These are phyloP conservation scores for Tremellales sp. DNA, from an alignment of 1,284 basidiomycete species.

Conservation along the genomic window DNA sequence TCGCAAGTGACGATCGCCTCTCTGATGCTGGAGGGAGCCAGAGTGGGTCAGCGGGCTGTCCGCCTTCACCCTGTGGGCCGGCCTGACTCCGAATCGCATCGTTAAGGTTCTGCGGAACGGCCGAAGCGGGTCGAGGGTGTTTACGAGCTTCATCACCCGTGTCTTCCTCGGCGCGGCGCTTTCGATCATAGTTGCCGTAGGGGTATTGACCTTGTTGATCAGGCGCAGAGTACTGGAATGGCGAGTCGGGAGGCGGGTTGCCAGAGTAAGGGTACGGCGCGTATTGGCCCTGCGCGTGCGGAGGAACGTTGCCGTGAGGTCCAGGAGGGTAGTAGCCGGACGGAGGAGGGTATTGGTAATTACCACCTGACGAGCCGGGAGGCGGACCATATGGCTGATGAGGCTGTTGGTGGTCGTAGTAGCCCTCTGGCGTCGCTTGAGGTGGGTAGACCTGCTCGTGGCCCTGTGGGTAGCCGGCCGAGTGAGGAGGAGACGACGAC, in stretches of 20 bases:
- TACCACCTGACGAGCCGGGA: constrained; percentile 4
- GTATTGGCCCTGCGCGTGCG: constrained; percentile 8
- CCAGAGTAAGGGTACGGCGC: constrained; percentile 4
- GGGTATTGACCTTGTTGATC: constrained; percentile 3
- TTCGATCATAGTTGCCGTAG: constrained; percentile 29
- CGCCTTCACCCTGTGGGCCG: constrained; percentile 1
- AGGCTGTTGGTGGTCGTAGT: constrained; percentile 21
- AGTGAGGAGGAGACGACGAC: constrained; percentile 34
- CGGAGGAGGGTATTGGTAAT: constrained; percentile 13
- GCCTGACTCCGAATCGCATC: constrained; percentile 1
- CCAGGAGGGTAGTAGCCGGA: constrained; percentile 1
- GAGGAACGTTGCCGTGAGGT: constrained; percentile 1
- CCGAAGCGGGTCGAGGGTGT: constrained; percentile 8
- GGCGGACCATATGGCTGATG: constrained; percentile 13
- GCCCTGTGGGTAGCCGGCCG: constrained; percentile 23
- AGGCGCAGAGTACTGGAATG: constrained; percentile 43
- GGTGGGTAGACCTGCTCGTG: constrained; percentile 32
- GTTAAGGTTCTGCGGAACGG: constrained; percentile 1
- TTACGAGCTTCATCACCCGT: constrained; percentile 17
- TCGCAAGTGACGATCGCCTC: constrained; percentile 39
- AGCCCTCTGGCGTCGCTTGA: constrained; percentile 19
- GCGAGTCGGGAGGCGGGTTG: constrained; percentile 35
- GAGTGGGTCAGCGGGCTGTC: constrained; percentile 12
- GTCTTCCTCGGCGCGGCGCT: constrained; percentile 35
- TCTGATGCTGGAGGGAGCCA: constrained; percentile 42